Evolutionary conservation across 2,329 filamentous ascomycete species (phyloP), one percentile per base, ranked within the genome.

Genomic region (Ambrosiella beaveri): DNA sequence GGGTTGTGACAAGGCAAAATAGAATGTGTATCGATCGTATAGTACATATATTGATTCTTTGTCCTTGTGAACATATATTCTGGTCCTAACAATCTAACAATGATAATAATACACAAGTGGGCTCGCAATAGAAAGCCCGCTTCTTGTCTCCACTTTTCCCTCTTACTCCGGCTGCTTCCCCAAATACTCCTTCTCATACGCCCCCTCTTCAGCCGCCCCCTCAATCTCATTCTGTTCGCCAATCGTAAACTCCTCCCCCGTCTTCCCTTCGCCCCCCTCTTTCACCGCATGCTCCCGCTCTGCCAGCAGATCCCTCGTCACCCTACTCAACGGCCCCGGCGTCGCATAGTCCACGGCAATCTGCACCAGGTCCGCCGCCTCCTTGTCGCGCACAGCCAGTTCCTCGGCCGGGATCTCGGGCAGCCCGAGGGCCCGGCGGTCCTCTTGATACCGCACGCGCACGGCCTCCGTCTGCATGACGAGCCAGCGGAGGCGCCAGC

Each of bases 401-500:
- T 56, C 54, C 35, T 56, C 65, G 51, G 70, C 66, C 55, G 68
- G 67, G 11, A 71, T 62, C 51, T 68, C 69, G 55, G 68, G 65
- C 60, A 95, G 66, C 0, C 88, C 86, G 54, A 93, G 68, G 17
- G 72, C 72, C 59, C 74, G 71, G 61, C 88, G 75, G 73, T 95
- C 76, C 54, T 71, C 68, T 47, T 77, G 76, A 66, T 89, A 86
- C 63, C 79, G 74, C 63, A 78, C 76, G 68, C 82, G 81, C 55
- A 94, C 78, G 17, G 72, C 71, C 1, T 66, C 65, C 3, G 82
- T 89, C 73, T 91, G 87, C 84, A 96, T 88, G 61, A 98, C 75
- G 62, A 86, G 79, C 86, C 89, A 96, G 63, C 93, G 76, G 66
- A 98, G 73, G 64, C 84, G 81, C 93, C 93, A 98, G 6, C 93